Conservation (phyloP, 371 early-diverging fungal species). For the Chytridium lagenaria region DNA sequence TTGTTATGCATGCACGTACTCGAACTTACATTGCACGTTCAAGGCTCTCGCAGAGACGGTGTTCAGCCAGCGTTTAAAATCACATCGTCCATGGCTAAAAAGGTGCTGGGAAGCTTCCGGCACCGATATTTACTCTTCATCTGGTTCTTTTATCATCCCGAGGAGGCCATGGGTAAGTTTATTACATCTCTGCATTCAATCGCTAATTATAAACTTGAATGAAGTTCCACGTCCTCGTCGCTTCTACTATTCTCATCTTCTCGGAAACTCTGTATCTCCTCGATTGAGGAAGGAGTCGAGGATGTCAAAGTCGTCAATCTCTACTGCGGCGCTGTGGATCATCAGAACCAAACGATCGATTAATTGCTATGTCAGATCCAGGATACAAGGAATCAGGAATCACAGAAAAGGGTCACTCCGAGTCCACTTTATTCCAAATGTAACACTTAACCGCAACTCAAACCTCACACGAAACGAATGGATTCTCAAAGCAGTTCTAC, state of each 20-base stretch:
- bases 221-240: slow-evolving; percentile 16
- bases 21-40: neutral
- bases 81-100: neutral
- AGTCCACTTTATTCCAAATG: neutral
- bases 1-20: neutral
- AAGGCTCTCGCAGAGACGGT: slow-evolving; percentile 1
- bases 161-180: too few species aligned
- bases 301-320: slow-evolving; percentile 4
- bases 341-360: neutral
- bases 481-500: slow-evolving; percentile 20
- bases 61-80: neutral
- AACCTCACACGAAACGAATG: slow-evolving; percentile 1
- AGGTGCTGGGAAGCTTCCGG: neutral
- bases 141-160: neutral
- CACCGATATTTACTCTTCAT: neutral
- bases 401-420: neutral
- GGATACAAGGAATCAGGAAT: neutral
- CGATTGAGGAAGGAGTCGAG: slow-evolving; percentile 8
- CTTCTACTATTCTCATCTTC: slow-evolving; percentile 4
- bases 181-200: too few species aligned
- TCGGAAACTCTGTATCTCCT: neutral
- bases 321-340: neutral
- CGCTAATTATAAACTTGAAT: too few species aligned
- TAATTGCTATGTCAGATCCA: neutral
- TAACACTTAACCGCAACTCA: neutral